A percentile compares a stretch with the other conserved stretches of the same genome.
Conservation (phyloP, 2,329 filamentous ascomycete genomes). For the Colletotrichum sansevieriae region DNA sequence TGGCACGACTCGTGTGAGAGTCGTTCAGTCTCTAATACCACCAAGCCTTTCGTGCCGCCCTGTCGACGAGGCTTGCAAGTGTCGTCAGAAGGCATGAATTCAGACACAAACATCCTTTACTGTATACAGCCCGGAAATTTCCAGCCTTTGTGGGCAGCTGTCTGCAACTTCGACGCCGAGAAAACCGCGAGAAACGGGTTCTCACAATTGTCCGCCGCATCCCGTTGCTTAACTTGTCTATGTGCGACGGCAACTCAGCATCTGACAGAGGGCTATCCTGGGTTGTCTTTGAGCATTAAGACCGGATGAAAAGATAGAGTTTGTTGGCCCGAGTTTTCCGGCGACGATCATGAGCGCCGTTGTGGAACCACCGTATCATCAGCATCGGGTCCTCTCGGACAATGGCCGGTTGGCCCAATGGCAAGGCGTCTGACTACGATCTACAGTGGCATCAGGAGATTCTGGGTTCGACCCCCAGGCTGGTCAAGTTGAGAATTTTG, state of each 20-base stretch:
- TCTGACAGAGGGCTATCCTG: neutral
- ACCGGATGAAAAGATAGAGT: no score
- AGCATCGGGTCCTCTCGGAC: neutral
- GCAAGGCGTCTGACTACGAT: conserved; percentile 60
- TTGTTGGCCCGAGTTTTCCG: neutral
- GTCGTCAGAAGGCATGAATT: neutral
- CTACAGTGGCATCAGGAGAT: conserved; percentile 36
- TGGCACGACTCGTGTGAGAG: neutral
- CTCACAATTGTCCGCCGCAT: neutral
- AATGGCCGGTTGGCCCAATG: conserved; percentile 52
- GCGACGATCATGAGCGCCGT: neutral
- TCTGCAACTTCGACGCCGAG: neutral
- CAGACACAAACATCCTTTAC: neutral
- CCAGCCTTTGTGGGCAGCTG: neutral
- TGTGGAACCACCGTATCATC: neutral
- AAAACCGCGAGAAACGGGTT: neutral
- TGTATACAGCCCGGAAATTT: neutral
- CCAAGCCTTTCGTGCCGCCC: neutral
- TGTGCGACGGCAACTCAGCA: neutral
- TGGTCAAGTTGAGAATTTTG: conserved; percentile 29
- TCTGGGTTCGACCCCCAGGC: conserved; percentile 42
- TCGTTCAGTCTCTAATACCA: neutral
- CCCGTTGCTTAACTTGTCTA: neutral
- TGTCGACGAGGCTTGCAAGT: neutral
- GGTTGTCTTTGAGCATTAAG: neutral